Base-by-base conservation (phyloP, 768 basidiomycete genomes). In the Tricholoma bakamatsutake region DNA sequence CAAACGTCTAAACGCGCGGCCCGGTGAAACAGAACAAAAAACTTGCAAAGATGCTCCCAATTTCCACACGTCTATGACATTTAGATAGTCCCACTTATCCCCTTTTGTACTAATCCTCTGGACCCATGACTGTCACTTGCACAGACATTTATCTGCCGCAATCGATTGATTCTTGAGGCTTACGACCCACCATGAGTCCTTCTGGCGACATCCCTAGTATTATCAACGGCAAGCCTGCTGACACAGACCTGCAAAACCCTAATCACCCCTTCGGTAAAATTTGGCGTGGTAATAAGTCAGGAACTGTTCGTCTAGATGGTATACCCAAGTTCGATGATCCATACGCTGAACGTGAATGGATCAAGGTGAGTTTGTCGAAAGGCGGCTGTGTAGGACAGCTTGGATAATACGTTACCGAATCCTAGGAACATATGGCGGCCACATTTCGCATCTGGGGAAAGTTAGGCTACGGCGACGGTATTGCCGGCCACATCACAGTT, bases 401-500 rank as follows among this genome's bases (percentile, higher is more conserved):
- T 27, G 13, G 31, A 15, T n/a, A 30, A n/a, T 12, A 6, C 21
- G 1, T 46, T 15, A 46, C 17, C 1, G 15, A 17, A 43, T 18
- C 15, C 4, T 31, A 67, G 66, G 64, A 53, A 48, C 65, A 67
- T 52, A 55, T 67, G 62, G 66, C 65, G 43, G 66, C 63, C 6
- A 64, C 61, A 2, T 64, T 67, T 50, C 63, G 63, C 1, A 66
- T 62, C 59, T 67, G 66, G 66, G 70, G 71, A 2, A 71, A 75
- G 50, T 62, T 73, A 27, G 78, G 77, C 18, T 80, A 73, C 57
- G 75, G 73, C 48, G 76, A 80, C 57, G 79, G 78, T 31, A 68
- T 76, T 30, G 76, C 78, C 12, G 79, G 79, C 1, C 78, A 80
- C 59, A 80, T 81, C 58, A 80, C 80, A 27, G 74, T 79, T 34